A percentile compares a stretch with the other conserved stretches of the same genome.
phyloP scores from a whole-genome alignment of 2,329 filamentous ascomycete genomes.

The Cucurbitaria berberidis region DNA sequence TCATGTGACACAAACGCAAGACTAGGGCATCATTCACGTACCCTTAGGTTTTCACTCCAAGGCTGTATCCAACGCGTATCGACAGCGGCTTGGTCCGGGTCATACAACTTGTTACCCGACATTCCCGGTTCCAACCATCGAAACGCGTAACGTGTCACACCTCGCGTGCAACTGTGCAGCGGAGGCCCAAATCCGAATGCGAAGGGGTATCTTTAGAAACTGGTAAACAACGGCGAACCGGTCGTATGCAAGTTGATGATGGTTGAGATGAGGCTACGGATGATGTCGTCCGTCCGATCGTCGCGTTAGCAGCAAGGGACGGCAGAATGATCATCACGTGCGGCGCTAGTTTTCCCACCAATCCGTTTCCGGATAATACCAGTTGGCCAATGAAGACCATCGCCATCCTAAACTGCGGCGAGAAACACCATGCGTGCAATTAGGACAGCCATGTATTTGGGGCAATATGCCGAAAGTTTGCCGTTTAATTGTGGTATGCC shows the following conservation, averaged over 20 bases:
- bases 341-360: conserved; percentile 17
- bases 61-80: conserved; percentile 36
- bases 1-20: not conserved
- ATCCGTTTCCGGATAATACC: conserved; percentile 20
- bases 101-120: conserved; percentile 37
- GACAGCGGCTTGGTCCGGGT: conserved; percentile 36
- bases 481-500: conserved; percentile 4
- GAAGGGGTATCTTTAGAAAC: conserved; percentile 10
- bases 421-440: conserved; percentile 7
- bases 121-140: conserved; percentile 24
- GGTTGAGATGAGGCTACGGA: conserved; percentile 10
- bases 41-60: conserved; percentile 42
- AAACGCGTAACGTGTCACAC: conserved; percentile 10
- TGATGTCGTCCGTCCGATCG: conserved; percentile 11
- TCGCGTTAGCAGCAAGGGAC: not conserved
- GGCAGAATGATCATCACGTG: conserved; percentile 22
- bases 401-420: not conserved
- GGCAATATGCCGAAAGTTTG: conserved; percentile 9
- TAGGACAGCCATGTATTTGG: conserved; percentile 1
- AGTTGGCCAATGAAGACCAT: conserved; percentile 9
- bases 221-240: not conserved
- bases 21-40: conserved; percentile 18
- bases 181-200: not conserved
- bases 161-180: conserved; percentile 11
- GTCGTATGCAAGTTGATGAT: conserved; percentile 6